These are phyloP conservation scores for Pulveroboletus sp. DNA, from an alignment of 768 basidiomycete species.

Conservation along the genomic window DNA sequence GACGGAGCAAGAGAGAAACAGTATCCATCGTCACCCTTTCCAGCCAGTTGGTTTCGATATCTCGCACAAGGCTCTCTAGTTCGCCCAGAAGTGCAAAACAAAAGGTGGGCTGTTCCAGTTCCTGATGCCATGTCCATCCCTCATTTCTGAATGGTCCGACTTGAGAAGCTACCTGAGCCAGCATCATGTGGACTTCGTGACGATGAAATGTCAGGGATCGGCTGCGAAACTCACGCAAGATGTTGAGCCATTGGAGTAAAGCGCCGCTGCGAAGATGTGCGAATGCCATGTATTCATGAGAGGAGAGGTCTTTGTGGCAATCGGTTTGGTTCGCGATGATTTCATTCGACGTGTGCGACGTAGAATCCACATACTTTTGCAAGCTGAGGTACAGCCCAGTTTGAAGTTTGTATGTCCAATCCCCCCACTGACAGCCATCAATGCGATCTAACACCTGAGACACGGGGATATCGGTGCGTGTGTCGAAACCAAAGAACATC, in stretches of 20 bases:
- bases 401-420: constrained; percentile 33
- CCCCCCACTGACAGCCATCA: constrained; percentile 12
- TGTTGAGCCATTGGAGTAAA: constrained; percentile 49
- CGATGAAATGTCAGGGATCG: constrained; percentile 36
- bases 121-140: constrained; percentile 37
- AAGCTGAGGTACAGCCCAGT: constrained; percentile 32
- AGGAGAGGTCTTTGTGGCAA: constrained; percentile 38
- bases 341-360: constrained; percentile 40
- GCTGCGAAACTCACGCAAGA: constrained; percentile 40
- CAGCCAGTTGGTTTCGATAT: constrained; percentile 41
- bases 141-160: constrained; percentile 29
- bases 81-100: constrained; percentile 32
- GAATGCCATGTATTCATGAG: constrained; percentile 47
- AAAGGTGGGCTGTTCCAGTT: constrained; percentile 33
- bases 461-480: constrained; percentile 5
- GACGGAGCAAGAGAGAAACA: constrained; percentile 31
- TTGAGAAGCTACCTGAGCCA: constrained; percentile 44
- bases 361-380: constrained; percentile 35
- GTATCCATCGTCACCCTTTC: constrained; percentile 31
- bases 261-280: constrained; percentile 43
- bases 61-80: constrained; percentile 29
- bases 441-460: constrained; percentile 5
- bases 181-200: constrained; percentile 38
- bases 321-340: constrained; percentile 39
- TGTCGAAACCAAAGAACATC: constrained; percentile 30